phyloP scores from a whole-genome alignment of 768 basidiomycete species.

The Mycena latifolia region DNA sequence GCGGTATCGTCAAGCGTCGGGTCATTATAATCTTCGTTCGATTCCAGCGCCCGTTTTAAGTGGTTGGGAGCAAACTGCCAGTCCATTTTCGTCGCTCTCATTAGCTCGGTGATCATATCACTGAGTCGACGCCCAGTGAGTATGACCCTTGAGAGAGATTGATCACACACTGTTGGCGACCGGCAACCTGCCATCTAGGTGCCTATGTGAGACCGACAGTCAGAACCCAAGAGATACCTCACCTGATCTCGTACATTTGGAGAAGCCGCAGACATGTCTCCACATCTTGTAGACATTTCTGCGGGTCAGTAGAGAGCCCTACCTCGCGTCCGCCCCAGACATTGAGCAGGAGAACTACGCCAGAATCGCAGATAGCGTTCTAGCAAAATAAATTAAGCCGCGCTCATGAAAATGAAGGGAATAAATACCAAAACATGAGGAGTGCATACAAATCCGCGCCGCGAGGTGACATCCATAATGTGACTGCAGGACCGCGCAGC shows the following conservation, averaged over 20 bases:
- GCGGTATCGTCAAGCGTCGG: not conserved
- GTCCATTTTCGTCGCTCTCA: conserved; percentile 20
- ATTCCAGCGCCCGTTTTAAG: not conserved
- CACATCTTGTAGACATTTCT: conserved; percentile 24
- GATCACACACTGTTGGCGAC: conserved; percentile 24
- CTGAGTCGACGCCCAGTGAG: not conserved
- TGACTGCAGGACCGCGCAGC: conserved; percentile 75
- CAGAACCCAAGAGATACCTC: not conserved
- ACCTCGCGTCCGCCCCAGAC: conserved; percentile 18
- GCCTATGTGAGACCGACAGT: not conserved
- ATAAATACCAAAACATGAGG: conserved; percentile 19
- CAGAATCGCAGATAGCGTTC: conserved; percentile 11
- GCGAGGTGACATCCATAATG: conserved; percentile 59
- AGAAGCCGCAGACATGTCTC: conserved; percentile 19
- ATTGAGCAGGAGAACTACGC: conserved; percentile 14
- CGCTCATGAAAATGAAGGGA: no score
- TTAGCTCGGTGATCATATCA: conserved; percentile 19
- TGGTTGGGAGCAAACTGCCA: conserved; percentile 4
- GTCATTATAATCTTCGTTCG: not conserved
- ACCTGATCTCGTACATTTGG: conserved; percentile 20
- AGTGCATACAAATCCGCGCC: conserved; percentile 8
- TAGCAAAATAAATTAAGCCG: not conserved
- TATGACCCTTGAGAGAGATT: not conserved
- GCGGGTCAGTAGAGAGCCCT: conserved; percentile 14
- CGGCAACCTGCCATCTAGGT: conserved; percentile 25